Conservation (phyloP, 345 rosid species). For the Rhodamnia argentea region DNA sequence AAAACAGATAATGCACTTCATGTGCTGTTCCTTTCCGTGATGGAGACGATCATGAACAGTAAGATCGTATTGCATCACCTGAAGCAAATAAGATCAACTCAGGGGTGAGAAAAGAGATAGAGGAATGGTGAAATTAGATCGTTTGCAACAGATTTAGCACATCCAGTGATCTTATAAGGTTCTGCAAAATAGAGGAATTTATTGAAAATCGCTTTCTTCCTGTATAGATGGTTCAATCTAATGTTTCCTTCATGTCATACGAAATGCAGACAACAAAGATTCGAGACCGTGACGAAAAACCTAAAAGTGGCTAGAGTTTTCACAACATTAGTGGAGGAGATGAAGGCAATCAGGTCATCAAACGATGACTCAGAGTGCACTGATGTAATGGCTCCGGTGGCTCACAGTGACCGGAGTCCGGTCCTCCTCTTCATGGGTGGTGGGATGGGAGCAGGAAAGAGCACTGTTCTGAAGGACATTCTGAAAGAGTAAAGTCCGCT, state of each 20-base stretch:
- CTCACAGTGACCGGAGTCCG: slow-evolving; percentile 71
- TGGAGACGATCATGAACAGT: not conserved
- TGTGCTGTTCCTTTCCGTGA: not conserved
- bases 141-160: not conserved
- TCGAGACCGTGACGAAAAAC: slow-evolving; percentile 67
- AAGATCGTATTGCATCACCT: not conserved
- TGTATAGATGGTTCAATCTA: not conserved
- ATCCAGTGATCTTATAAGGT: not conserved
- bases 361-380: slow-evolving; percentile 48
- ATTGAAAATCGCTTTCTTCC: not conserved
- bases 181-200: not conserved
- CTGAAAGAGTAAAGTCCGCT: slow-evolving; percentile 58
- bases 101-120: not conserved
- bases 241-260: not conserved
- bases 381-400: slow-evolving; percentile 89
- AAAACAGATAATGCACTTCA: not conserved
- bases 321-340: slow-evolving; percentile 70
- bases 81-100: not conserved
- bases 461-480: slow-evolving; percentile 91
- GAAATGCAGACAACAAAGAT: slow-evolving; percentile 60
- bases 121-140: not conserved
- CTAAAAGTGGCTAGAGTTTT: slow-evolving; percentile 75
- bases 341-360: slow-evolving; percentile 75
- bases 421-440: slow-evolving; percentile 95
- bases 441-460: slow-evolving; percentile 99